phyloP scores from a whole-genome alignment of 768 basidiomycete genomes.

The Lactarius deliciosus region DNA sequence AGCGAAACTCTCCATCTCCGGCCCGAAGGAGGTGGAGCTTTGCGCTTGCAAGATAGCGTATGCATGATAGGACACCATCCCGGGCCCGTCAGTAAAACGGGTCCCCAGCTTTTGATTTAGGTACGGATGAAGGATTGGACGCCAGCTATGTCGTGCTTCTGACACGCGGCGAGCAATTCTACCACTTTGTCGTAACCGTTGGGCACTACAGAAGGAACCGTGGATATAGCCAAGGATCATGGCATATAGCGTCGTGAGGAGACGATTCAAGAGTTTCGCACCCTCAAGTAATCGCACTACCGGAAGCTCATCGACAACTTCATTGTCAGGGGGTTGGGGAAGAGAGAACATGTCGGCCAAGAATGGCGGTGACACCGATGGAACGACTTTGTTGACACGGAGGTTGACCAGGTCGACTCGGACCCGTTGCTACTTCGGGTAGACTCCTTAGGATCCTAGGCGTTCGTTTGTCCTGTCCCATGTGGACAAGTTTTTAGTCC shows the following conservation, averaged over 20 bases:
- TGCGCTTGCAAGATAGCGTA: constrained; percentile 25
- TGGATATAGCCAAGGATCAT: no score
- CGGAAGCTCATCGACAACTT: constrained; percentile 10
- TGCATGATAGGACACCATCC: constrained; percentile 16
- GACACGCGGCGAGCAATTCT: constrained; percentile 22
- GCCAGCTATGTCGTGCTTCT: constrained; percentile 32
- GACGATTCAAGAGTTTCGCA: constrained; percentile 11
- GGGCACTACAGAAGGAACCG: neutral
- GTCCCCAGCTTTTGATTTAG: neutral
- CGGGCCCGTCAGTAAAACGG: constrained; percentile 8
- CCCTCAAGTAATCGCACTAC: constrained; percentile 17
- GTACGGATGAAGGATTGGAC: constrained; percentile 4
- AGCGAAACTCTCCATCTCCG: neutral
- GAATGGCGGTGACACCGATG: constrained; percentile 33
- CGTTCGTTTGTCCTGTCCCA: no score
- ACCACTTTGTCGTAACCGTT: neutral
- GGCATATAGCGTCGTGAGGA: constrained; percentile 4
- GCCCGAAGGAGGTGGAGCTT: neutral
- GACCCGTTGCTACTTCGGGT: no score
- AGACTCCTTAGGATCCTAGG: no score
- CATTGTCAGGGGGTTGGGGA: constrained; percentile 21
- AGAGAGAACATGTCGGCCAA: constrained; percentile 36
- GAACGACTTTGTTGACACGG: no score
- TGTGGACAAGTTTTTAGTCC: no score
- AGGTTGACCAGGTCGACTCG: no score